Base-by-base conservation (phyloP, 139 green algal genomes). In the Tetratostichococcus sp. region DNA sequence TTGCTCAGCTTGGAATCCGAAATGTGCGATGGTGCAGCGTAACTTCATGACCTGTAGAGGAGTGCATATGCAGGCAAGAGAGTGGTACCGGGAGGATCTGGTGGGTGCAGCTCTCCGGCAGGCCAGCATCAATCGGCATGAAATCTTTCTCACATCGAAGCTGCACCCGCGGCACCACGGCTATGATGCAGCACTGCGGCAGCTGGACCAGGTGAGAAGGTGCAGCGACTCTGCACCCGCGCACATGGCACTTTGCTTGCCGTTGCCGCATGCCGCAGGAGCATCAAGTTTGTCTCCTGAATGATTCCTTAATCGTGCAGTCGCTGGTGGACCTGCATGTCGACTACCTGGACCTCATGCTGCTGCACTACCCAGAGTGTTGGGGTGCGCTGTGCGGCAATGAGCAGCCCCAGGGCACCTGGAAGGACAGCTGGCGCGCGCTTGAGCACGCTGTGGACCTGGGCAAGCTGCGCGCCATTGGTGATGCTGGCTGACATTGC, bases 281-380 rank as follows among this genome's bases (percentile, higher is more conserved):
- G 14, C 39, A 22, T 25, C 2, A 26, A 25, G 50, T 62, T 62
- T 25, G 26, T 25, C 14, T 23, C 11, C 2, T 5, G 50, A 62
- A 62, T 28, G 14, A 25, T 62, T 62, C 19, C 19, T 2, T n/a
- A 8, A 26, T 17, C 19, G 11, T 4, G 50, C 32, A 70, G 34
- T 70, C 77, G 23, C 74, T 93, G 19, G 28, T 35, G 23, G 83
- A 96, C 65, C 80, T 97, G 57, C 43, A 68, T 22, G 89, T 77
- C 4, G 31, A 67, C 35, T 93, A 93, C 73, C 14, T 97, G 19
- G 91, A 97, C 75, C 83, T 96, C 21, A 75, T 97, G 42, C 82
- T 97, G 43, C 81, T 97, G 74, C 92, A 97, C 84, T 97, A 97
- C 77, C 86, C 92, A 19, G 72, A 75, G 33, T 96, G 91, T 75